A percentile compares a stretch with the other conserved stretches of the same genome.
phyloP scores from a whole-genome alignment of 2,329 filamentous ascomycete genomes.

The Fusarium floridanum region DNA sequence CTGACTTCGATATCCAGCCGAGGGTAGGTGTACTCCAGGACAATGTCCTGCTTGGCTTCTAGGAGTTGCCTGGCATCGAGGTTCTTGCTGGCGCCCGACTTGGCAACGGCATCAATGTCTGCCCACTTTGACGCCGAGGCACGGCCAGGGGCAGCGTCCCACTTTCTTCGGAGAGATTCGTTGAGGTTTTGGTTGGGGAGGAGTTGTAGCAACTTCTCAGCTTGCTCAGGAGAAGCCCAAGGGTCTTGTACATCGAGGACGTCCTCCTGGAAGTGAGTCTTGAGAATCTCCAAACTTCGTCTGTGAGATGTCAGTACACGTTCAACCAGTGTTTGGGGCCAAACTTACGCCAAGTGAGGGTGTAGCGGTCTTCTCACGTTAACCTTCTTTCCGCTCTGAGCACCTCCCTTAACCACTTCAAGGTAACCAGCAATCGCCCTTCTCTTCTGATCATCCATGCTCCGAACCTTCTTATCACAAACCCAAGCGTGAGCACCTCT shows the following conservation, averaged over 20 bases:
- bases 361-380: constrained; percentile 88
- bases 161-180: constrained; percentile 87
- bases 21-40: constrained; percentile 97
- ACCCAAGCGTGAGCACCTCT: constrained; percentile 98
- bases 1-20: constrained; percentile 96
- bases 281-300: constrained; percentile 87
- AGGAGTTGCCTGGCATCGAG: constrained; percentile 81
- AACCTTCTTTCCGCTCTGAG: constrained; percentile 87
- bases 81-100: constrained; percentile 77
- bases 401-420: constrained; percentile 88
- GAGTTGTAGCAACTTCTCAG: constrained; percentile 83
- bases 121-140: constrained; percentile 88
- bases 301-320: constrained; percentile 54
- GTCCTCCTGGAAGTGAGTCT: constrained; percentile 84
- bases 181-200: constrained; percentile 85
- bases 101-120: constrained; percentile 90
- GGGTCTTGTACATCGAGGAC: constrained; percentile 89
- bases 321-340: neutral
- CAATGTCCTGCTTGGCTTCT: constrained; percentile 94
- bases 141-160: constrained; percentile 85
- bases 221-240: constrained; percentile 77
- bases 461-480: constrained; percentile 87
- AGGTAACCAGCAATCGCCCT: constrained; percentile 90
- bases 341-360: constrained; percentile 80
- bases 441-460: constrained; percentile 87